Evolutionary conservation across 176 grass and related monocot genomes (phyloP), one percentile per base, ranked within the genome.

Genomic region (Areca catechu): DNA sequence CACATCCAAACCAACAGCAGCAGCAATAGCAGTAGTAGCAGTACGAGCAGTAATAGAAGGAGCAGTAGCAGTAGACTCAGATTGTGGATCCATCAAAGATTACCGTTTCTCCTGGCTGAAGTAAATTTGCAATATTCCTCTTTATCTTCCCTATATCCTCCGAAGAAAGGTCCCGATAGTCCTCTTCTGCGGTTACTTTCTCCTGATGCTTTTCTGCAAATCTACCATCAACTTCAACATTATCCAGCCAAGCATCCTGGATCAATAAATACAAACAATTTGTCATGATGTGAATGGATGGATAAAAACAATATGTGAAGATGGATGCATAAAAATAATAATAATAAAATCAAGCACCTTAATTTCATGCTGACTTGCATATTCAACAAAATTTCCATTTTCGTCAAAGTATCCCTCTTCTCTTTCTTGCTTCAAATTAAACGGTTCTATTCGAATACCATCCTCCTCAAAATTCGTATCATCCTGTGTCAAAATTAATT

Each of bases 401-500:
- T 75, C 83, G 76, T 97, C 93, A 24, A 97, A 97, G 55, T 97
- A 97, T 1, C 90, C 90, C 79, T 97, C 93, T 58, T 97, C 86
- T 49, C 87, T 97, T 63, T 97, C 93, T 69, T 82, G 73, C 23
- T 92, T 84, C 81, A 97, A 69, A 83, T 92, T 97, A 74, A 97
- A 97, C n/a, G 93, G 93, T 37, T 97, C 93, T 61, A 97, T 77
- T 51, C 58, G 72, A 61, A 97, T 92, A 19, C 87, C 87, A 72
- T 92, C 87, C 24, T 97, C 93, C 4, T 85, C 81, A 51, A 91
- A 92, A 66, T 88, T 73, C 50, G 56, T 58, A 72, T 68, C 49
- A 49, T 91, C 87, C 93, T 88, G 91, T 85, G 91, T 76, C 21
- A 74, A 79, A 73, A 5, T 70, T 51, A 72, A 73, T 20, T 61